phyloP scores from a whole-genome alignment of 2,329 filamentous ascomycete genomes.

The Chaetomium sp. region DNA sequence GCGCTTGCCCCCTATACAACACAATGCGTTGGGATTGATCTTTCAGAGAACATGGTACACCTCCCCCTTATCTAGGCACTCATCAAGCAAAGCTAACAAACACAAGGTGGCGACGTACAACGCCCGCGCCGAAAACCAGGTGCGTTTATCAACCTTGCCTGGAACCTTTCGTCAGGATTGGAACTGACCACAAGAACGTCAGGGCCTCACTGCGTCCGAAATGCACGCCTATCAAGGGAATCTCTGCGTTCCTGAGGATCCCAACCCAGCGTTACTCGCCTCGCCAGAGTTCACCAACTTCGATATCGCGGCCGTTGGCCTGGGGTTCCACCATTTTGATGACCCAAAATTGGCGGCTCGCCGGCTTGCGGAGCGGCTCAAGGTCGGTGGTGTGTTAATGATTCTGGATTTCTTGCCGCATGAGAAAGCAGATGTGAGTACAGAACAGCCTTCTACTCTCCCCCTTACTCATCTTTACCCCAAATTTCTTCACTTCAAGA shows the following conservation, averaged over 20 bases:
- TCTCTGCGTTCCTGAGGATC: constrained; percentile 41
- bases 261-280: constrained; percentile 49
- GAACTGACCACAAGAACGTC: constrained; percentile 20
- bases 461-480: neutral
- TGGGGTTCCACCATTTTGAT: constrained; percentile 49
- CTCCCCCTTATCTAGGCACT: neutral
- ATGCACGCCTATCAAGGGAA: constrained; percentile 55
- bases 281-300: constrained; percentile 60
- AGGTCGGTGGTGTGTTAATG: constrained; percentile 58
- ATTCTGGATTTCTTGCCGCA: constrained; percentile 63
- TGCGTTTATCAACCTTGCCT: constrained; percentile 23
- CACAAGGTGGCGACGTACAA: constrained; percentile 53
- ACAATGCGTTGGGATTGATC: constrained; percentile 60
- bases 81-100: neutral
- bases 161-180: neutral
- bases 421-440: constrained; percentile 27
- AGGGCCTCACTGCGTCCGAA: constrained; percentile 45
- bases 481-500: neutral
- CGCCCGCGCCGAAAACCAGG: constrained; percentile 47
- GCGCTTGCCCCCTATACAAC: constrained; percentile 56
- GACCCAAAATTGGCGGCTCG: constrained; percentile 54
- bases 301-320: constrained; percentile 55
- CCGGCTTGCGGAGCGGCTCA: constrained; percentile 55
- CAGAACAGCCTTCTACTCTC: neutral
- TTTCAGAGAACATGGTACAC: constrained; percentile 59